Base-by-base conservation (phyloP, 208 protist genomes). In the Leishmania guyanensis region DNA sequence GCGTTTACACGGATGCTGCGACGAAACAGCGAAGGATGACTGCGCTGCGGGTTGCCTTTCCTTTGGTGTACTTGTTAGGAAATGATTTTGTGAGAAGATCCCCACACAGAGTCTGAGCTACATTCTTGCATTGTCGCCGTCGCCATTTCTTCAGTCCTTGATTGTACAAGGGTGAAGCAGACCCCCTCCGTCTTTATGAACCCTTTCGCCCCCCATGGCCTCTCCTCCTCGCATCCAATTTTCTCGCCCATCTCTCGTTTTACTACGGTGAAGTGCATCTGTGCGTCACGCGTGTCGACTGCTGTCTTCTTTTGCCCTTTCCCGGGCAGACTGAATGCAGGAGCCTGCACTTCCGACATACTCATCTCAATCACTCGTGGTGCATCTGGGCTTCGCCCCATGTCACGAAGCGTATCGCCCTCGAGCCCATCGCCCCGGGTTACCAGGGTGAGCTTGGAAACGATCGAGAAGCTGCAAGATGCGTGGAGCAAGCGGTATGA, bases 401-500 rank as follows among this genome's bases (percentile, higher is more conserved):
- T 82, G n/a, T 81, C 82, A 36, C 82, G 71, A 9, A 56, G 78
- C 54, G 51, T 36, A 16, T 85, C 82, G 33, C 72, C 66, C 10
- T 82, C 82, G 16, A 20, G 53, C 62, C 58, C 33, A 48, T 22
- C 78, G 26, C 5, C 46, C 12, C 77, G 62, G 12, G 74, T 43
- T 5, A 29, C 68, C 53, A 80, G 80, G 20, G 82, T 90, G 12
- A 65, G 83, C 43, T 78, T 95, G 6, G 91, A 93, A 12, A 92
- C 88, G 62, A 72, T 95, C 39, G 91, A 95, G 64, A 50, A 71
- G 66, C 56, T 87, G n/a, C 91, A 95, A 64, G 91, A 92, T 77
- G 78, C 77, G 56, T 95, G 91, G 91, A 77, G 82, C 72, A 77
- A 82, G 65, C 79, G 46, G 51, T 84, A 88, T 60, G 89, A 87